Conservation (phyloP, 1,284 basidiomycete genomes). For the Cryptococcus floricola region DNA sequence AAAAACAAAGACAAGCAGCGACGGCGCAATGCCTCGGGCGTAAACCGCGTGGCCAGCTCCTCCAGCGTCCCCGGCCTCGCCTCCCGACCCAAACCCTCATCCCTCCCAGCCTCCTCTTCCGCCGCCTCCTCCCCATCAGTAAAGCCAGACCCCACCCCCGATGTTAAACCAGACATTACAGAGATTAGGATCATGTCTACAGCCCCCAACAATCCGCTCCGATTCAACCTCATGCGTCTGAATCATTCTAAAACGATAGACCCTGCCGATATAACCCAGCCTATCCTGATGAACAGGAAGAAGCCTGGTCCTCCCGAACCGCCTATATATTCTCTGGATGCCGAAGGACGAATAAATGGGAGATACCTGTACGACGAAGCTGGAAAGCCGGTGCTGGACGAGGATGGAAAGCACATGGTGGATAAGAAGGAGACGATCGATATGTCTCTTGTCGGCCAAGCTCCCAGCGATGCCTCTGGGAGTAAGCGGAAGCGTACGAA, state of each 20-base stretch:
- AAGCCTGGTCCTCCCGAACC: slow-evolving; percentile 29
- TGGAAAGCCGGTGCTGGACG: slow-evolving; percentile 38
- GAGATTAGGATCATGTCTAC: slow-evolving; percentile 41
- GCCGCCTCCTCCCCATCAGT: not conserved
- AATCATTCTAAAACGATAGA: slow-evolving; percentile 31
- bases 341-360: slow-evolving; percentile 36
- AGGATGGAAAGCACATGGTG: slow-evolving; percentile 34
- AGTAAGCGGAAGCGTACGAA: slow-evolving; percentile 15
- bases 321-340: slow-evolving; percentile 32
- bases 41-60: slow-evolving; percentile 1
- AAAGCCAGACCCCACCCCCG: slow-evolving; percentile 12
- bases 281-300: slow-evolving; percentile 42
- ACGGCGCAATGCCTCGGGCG: slow-evolving; percentile 3
- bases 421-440: slow-evolving; percentile 36
- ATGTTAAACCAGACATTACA: slow-evolving; percentile 16
- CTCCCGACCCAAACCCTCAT: not conserved
- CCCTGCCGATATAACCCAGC: slow-evolving; percentile 26
- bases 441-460: slow-evolving; percentile 34
- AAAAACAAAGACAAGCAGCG: slow-evolving; percentile 33
- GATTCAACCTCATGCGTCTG: slow-evolving; percentile 42
- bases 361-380: slow-evolving; percentile 38
- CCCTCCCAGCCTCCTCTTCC: slow-evolving; percentile 1
- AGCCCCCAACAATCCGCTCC: slow-evolving; percentile 16
- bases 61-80: not conserved
- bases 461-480: slow-evolving; percentile 16